Conservation (phyloP, 2,329 filamentous ascomycete genomes). For the Penicillium aurantiogriseum region DNA sequence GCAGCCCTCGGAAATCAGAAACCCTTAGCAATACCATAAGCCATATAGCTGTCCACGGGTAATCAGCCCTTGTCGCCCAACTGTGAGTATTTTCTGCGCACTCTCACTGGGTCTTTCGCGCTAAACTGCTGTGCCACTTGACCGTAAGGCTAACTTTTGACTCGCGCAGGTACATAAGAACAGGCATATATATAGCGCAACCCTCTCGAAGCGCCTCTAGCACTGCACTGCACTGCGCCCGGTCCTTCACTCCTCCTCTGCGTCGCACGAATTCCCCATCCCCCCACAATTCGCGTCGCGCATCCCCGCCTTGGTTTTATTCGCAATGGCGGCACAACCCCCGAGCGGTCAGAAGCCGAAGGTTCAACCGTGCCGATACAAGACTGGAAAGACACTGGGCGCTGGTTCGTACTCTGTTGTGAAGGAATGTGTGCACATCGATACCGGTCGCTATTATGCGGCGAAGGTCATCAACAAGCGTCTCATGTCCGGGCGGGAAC, state of each 20-base stretch:
- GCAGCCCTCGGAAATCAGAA: background rate
- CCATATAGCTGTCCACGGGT: background rate
- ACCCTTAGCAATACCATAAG: background rate
- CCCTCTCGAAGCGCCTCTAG: background rate
- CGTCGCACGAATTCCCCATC: background rate
- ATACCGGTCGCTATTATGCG: slow-evolving; percentile 95
- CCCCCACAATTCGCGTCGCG: background rate
- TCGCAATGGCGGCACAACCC: slow-evolving; percentile 33
- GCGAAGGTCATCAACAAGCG: slow-evolving; percentile 99
- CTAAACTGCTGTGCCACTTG: slow-evolving; percentile 2
- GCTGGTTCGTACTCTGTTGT: slow-evolving; percentile 97
- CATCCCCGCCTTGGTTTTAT: slow-evolving; percentile 1
- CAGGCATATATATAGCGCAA: background rate
- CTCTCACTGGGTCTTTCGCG: background rate
- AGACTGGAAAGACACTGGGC: slow-evolving; percentile 95
- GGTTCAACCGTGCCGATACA: slow-evolving; percentile 95
- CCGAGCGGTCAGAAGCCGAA: slow-evolving; percentile 51
- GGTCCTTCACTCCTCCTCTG: background rate
- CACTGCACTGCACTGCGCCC: too few species aligned
- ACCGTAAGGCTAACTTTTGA: slow-evolving; percentile 15
- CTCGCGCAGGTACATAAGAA: slow-evolving; percentile 14
- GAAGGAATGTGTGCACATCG: slow-evolving; percentile 98
- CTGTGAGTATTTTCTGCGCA: background rate
- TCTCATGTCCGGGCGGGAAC: slow-evolving; percentile 93
- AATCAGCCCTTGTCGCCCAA: background rate